phyloP scores from a whole-genome alignment of 2,329 filamentous ascomycete genomes.

The Fusarium sp. region DNA sequence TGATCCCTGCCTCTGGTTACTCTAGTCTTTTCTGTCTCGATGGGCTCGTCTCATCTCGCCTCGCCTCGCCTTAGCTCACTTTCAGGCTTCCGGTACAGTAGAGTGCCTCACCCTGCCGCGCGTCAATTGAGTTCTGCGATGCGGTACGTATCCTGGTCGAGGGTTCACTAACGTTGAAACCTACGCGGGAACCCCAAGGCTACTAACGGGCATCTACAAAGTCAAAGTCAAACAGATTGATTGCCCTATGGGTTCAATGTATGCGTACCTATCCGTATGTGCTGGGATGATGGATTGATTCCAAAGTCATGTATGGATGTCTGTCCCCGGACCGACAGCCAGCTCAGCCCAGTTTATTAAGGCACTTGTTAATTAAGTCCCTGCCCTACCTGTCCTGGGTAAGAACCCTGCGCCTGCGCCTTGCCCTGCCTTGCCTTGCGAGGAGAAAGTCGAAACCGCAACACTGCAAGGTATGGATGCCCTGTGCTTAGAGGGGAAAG shows the following conservation, averaged over 20 bases:
- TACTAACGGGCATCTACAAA: background rate
- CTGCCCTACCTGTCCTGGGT: background rate
- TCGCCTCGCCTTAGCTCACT: constrained; percentile 18
- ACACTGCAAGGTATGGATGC: background rate
- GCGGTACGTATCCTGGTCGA: background rate
- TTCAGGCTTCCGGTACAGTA: background rate
- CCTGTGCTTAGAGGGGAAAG: background rate
- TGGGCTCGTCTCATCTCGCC: constrained; percentile 22
- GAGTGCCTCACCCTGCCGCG: constrained; percentile 29
- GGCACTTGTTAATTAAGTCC: background rate
- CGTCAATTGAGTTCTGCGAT: constrained; percentile 30
- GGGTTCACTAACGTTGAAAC: background rate
- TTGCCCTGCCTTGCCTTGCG: background rate
- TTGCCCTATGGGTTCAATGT: background rate
- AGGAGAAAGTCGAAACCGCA: constrained; percentile 9
- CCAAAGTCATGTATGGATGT: constrained; percentile 1
- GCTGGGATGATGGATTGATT: constrained; percentile 3
- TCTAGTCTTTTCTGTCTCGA: constrained; percentile 10
- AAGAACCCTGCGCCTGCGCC: background rate
- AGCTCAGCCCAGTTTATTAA: constrained; percentile 8
- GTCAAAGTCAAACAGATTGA: background rate
- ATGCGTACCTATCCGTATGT: background rate
- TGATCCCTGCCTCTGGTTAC: constrained; percentile 21
- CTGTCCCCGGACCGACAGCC: constrained; percentile 3
- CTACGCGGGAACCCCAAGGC: background rate